Percentiles rank a stretch among this genome's conserved stretches.
Conservation (phyloP, 306 rosid genomes). For the Hylodesmum podocarpum region DNA sequence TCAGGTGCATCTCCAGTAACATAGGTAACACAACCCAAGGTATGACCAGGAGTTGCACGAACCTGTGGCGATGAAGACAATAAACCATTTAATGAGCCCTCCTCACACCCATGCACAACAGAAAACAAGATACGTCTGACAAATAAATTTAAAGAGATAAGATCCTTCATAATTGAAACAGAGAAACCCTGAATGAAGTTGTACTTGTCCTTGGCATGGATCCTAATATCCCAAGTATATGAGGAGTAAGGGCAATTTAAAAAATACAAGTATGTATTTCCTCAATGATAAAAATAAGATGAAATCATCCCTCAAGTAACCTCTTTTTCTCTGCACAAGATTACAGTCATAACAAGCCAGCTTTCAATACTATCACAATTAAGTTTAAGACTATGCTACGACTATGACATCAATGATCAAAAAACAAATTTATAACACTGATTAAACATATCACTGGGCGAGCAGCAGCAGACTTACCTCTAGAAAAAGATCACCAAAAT, state of each 20-base stretch:
- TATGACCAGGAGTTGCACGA: slow-evolving; percentile 94
- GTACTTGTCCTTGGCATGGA: not conserved
- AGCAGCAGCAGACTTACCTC: slow-evolving; percentile 55
- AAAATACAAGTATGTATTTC: not conserved
- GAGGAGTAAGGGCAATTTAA: not conserved
- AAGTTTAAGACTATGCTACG: not conserved
- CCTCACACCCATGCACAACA: not conserved
- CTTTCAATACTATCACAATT: not conserved
- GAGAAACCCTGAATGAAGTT: not conserved
- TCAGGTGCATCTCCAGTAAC: slow-evolving; percentile 82
- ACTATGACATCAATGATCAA: not conserved
- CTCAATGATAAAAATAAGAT: not conserved
- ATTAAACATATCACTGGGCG: not conserved
- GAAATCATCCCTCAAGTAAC: not conserved
- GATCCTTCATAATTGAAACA: not conserved
- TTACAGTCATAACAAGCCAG: not conserved
- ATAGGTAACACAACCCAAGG: slow-evolving; percentile 85
- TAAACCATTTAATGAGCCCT: not conserved
- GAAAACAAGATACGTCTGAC: slow-evolving; percentile 16
- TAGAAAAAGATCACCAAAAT: slow-evolving; percentile 73
- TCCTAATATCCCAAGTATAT: not conserved
- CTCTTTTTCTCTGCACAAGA: not conserved
- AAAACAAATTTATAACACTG: slow-evolving; percentile 1
- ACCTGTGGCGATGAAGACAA: slow-evolving; percentile 46
- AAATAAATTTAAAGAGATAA: not conserved